Conservation (phyloP, 257 asterid genomes). For the Nicotiana benthamiana region DNA sequence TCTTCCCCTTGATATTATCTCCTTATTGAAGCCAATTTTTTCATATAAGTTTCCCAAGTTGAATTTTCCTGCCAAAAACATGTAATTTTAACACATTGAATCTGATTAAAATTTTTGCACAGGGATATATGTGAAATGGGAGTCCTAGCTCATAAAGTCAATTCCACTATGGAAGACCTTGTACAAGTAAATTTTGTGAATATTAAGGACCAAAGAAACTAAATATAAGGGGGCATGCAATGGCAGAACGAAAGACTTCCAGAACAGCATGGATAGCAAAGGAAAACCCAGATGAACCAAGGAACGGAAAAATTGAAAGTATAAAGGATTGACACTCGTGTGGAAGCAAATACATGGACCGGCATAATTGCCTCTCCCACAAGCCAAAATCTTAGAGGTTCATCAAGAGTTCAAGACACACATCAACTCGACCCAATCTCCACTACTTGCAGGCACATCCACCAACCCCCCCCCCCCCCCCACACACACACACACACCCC, state of each 20-base stretch:
- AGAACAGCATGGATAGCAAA: background rate
- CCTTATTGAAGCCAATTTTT: slow-evolving; percentile 85
- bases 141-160: background rate
- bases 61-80: slow-evolving; percentile 62
- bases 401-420: background rate
- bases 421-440: background rate
- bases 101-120: background rate
- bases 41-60: slow-evolving; percentile 80
- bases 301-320: background rate
- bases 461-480: background rate
- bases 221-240: background rate
- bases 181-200: background rate
- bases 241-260: background rate
- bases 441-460: background rate
- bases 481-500: background rate
- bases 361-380: background rate
- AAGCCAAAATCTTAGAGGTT: background rate
- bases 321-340: background rate
- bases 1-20: slow-evolving; percentile 80
- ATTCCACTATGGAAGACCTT: background rate
- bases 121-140: background rate
- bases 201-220: background rate
- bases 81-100: background rate
- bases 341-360: background rate
- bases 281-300: background rate